Evolutionary conservation across 164 flowering plant genomes (phyloP), one percentile per base, ranked within the genome.

Genomic region (Liquidambar formosana): DNA sequence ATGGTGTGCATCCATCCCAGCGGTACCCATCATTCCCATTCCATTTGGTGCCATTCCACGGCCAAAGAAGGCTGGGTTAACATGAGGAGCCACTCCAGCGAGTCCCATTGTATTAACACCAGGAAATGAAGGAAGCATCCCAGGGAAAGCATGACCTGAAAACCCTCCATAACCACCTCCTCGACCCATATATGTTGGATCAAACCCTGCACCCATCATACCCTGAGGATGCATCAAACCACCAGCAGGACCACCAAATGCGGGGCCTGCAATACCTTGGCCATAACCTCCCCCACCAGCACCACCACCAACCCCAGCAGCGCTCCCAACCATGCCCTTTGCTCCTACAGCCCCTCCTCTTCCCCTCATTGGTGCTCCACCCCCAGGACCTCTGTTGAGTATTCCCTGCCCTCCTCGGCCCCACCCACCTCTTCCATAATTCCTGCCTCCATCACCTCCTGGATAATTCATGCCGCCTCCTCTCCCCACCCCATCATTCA

Each of bases 11-110:
- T 82, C 93, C 86, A 89, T 86, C 41, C 87, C 89, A 63, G 77
- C 62, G 60, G 72, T 66, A 53, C 83, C 88, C 90, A 89, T 85
- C 86, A 89, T 86, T 41, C 83, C 86, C 91, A 89, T 87, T 38
- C 89, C 91, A 74, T 83, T 85, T 18, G 87, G 72, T 64, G 80
- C 56, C 82, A 89, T 77, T 56, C 91, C 93, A 19, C 91, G 81
- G 16, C 85, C 89, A 71, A 89, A 89, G 72, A 89, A 89, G 47
- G 91, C 93, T 23, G 93, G 93, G 71, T 89, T 89, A 22, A 89
- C 89, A 83, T 89, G 93, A 33, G 91, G 93, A 14, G 93, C 88
- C 53, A 89, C 93, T 47, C 90, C 89, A 47, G 86, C 80, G 77
- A 86, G 79, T 58, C 81, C 90, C 76, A 86, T 80, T 0, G 88